Conservation (phyloP, 2,329 filamentous ascomycete species). For the Xylaria sp. region DNA sequence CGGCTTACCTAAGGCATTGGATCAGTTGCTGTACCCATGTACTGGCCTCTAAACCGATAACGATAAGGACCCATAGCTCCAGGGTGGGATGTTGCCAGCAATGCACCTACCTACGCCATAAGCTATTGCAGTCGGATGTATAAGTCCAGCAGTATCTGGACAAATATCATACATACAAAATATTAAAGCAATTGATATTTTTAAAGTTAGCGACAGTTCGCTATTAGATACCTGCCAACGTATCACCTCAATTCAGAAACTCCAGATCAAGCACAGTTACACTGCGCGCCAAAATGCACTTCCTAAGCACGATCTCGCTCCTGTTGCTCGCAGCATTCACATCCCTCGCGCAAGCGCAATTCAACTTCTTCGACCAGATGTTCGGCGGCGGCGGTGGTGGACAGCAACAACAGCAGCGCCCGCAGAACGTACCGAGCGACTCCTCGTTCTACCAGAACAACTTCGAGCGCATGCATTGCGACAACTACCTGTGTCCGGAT, state of each 20-base stretch:
- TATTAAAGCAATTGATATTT: background rate
- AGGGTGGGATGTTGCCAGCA: constrained; percentile 42
- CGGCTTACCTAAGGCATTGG: constrained; percentile 52
- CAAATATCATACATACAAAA: constrained; percentile 1
- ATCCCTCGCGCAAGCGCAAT: constrained; percentile 74
- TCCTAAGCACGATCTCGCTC: constrained; percentile 48
- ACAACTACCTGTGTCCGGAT: constrained; percentile 93
- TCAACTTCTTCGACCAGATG: constrained; percentile 99
- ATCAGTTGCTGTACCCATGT: background rate
- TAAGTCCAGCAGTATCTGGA: constrained; percentile 3
- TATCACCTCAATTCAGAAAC: background rate
- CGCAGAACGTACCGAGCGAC: constrained; percentile 87
- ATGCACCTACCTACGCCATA: constrained; percentile 27
- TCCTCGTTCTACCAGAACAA: constrained; percentile 73
- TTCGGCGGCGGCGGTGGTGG: constrained; percentile 73
- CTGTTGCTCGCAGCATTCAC: constrained; percentile 68
- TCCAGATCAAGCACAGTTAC: background rate
- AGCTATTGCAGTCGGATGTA: background rate
- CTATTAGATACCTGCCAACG: background rate
- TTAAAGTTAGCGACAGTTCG: constrained; percentile 8
- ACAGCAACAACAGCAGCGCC: constrained; percentile 68
- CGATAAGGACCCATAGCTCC: constrained; percentile 27
- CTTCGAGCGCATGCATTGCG: constrained; percentile 76
- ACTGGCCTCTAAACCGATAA: constrained; percentile 38
- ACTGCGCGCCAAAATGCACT: constrained; percentile 47